A percentile compares a stretch with the other conserved stretches of the same genome.
phyloP scores from a whole-genome alignment of 495 filamentous ascomycete genomes.

The Parachaetomium inaequale region DNA sequence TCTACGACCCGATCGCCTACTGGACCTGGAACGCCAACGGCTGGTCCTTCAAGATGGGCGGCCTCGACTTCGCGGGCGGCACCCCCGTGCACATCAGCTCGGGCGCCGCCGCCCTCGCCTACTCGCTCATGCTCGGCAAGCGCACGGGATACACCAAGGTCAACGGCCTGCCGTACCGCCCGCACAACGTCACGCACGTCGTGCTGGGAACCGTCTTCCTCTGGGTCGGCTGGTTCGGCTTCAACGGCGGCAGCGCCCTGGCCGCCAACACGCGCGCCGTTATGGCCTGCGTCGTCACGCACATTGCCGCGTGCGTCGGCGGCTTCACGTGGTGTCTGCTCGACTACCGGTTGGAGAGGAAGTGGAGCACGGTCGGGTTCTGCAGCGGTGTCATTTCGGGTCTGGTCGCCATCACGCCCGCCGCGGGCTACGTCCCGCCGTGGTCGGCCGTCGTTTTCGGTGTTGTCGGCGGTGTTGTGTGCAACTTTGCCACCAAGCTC shows the following conservation, averaged over 20 bases:
- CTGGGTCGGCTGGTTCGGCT: constrained; percentile 99
- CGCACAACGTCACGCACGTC: constrained; percentile 96
- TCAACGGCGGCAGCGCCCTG: constrained; percentile 93
- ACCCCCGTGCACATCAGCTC: constrained; percentile 96
- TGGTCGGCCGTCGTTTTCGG: constrained; percentile 93
- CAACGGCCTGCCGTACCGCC: constrained; percentile 90
- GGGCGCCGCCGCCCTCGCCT: constrained; percentile 81
- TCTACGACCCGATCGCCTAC: constrained; percentile 94
- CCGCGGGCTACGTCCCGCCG: constrained; percentile 80
- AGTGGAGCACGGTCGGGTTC: constrained; percentile 98
- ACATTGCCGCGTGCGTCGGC: constrained; percentile 75
- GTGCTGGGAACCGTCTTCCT: constrained; percentile 97
- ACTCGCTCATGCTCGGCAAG: constrained; percentile 90
- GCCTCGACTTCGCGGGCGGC: constrained; percentile 93
- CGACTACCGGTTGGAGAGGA: constrained; percentile 89
- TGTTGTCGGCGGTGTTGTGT: constrained; percentile 73
- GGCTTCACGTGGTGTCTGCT: constrained; percentile 95
- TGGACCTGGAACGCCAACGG: constrained; percentile 95
- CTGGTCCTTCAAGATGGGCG: constrained; percentile 80
- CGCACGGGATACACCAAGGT: constrained; percentile 74
- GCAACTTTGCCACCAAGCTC: constrained; percentile 96
- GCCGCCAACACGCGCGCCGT: constrained; percentile 83
- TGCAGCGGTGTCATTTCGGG: constrained; percentile 94
- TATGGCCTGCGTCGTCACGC: constrained; percentile 70
- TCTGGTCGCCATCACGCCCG: constrained; percentile 92